Percentiles rank a stretch among this genome's conserved stretches.
These are phyloP conservation scores for Scalesia atractyloides DNA, from an alignment of 129 eudicot genomes.

Conservation along the genomic window DNA sequence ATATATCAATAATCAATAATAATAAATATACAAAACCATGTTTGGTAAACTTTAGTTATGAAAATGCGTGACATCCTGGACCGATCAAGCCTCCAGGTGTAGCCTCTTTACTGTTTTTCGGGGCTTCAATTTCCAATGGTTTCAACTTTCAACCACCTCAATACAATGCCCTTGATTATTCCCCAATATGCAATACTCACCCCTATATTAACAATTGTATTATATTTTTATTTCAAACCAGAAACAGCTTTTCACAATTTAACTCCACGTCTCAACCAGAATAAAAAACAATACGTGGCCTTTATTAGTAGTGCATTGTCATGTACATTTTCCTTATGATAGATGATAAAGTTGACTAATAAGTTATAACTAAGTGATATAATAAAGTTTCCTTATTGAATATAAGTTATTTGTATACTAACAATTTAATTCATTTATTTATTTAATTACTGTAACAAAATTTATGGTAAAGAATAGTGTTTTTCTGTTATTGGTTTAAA, in stretches of 20 bases:
- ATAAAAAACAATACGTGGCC: neutral
- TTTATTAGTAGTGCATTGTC: constrained; percentile 9
- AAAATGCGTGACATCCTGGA: neutral
- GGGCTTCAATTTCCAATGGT: neutral
- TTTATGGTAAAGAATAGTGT: too few relatives aligned
- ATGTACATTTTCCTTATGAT: neutral
- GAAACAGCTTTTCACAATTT: neutral
- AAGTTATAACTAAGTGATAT: too few relatives aligned
- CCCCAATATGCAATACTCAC: neutral
- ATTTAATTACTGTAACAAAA: too few relatives aligned
- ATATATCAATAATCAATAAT: too few relatives aligned
- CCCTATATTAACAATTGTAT: neutral
- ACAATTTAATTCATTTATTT: too few relatives aligned
- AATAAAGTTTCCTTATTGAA: too few relatives aligned
- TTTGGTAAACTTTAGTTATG: neutral
- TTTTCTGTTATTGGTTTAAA: too few relatives aligned
- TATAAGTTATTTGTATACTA: too few relatives aligned
- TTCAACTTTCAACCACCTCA: neutral
- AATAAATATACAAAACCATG: neutral
- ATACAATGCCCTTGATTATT: neutral
- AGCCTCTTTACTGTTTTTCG: neutral
- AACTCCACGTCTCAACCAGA: neutral
- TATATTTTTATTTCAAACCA: too few relatives aligned
- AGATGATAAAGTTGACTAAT: too few relatives aligned
- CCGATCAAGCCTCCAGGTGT: constrained; percentile 17